These are phyloP conservation scores for Cladorrhinum sp. DNA, from an alignment of 2,329 filamentous ascomycete genomes.

Conservation along the genomic window DNA sequence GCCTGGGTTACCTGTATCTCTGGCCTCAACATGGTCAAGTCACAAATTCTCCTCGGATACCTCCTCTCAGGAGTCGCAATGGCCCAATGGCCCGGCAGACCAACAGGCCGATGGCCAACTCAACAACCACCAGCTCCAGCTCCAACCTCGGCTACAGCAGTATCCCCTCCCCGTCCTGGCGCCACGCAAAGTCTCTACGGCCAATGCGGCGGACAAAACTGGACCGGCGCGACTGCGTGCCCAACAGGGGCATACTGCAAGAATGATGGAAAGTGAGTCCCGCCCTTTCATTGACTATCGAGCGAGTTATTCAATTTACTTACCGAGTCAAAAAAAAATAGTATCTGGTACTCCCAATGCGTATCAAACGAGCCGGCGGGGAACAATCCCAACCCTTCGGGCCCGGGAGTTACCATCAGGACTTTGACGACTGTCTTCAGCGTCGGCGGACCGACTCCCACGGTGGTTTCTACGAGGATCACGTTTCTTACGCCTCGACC, in stretches of 20 bases:
- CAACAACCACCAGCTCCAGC: neutral
- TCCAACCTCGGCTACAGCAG: conserved; percentile 8
- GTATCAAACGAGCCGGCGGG: conserved; percentile 16
- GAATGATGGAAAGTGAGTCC: conserved; percentile 24
- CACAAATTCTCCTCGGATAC: conserved; percentile 8
- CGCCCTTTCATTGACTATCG: neutral
- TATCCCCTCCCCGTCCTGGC: neutral
- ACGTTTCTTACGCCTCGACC: conserved; percentile 22
- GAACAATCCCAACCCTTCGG: neutral
- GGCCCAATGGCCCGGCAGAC: conserved; percentile 17
- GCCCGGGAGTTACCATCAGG: conserved; percentile 12
- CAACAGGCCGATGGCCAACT: neutral
- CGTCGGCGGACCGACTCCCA: conserved; percentile 23
- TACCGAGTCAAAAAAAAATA: too few relatives aligned
- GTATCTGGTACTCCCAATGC: conserved; percentile 29
- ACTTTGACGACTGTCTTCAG: conserved; percentile 26
- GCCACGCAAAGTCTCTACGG: neutral
- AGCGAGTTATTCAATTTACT: neutral
- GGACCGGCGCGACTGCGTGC: conserved; percentile 18
- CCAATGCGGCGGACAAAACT: conserved; percentile 24
- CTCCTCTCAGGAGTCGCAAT: conserved; percentile 14
- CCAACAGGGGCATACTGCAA: conserved; percentile 25
- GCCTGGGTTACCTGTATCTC: too few relatives aligned
- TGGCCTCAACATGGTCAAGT: too few relatives aligned
- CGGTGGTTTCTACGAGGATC: conserved; percentile 25